These are phyloP conservation scores for Lepiota venenata DNA, from an alignment of 768 basidiomycete species.

Conservation along the genomic window DNA sequence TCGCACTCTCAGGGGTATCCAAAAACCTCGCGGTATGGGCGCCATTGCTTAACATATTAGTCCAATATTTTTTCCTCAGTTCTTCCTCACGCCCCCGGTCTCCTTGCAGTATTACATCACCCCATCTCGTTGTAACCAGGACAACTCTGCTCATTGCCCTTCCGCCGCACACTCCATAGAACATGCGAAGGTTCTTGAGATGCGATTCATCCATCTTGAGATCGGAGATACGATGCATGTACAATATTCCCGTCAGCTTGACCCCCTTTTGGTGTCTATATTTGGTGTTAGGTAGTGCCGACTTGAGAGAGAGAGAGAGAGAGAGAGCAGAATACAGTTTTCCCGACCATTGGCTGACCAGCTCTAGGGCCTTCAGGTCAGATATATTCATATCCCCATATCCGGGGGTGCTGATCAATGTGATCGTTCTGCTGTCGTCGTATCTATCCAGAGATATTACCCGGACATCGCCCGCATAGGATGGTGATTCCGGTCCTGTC, in stretches of 20 bases:
- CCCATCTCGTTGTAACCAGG: slow-evolving; percentile 39
- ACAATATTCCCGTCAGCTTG: slow-evolving; percentile 26
- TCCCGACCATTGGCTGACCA: slow-evolving; percentile 22
- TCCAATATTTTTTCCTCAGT: slow-evolving; percentile 19
- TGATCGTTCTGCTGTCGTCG: too few species aligned
- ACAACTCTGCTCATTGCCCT: slow-evolving; percentile 23
- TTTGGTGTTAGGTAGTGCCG: background rate
- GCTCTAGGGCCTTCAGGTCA: slow-evolving; percentile 22
- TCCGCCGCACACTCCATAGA: slow-evolving; percentile 31
- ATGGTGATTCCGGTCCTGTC: too few species aligned
- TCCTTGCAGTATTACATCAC: slow-evolving; percentile 2
- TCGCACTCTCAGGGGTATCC: slow-evolving; percentile 9
- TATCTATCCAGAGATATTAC: too few species aligned
- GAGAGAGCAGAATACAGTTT: slow-evolving; percentile 18
- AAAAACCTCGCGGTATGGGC: slow-evolving; percentile 13
- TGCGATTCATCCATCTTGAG: slow-evolving; percentile 25
- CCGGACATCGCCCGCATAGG: too few species aligned
- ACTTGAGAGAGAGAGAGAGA: background rate
- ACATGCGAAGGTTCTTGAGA: slow-evolving; percentile 25
- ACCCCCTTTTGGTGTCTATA: slow-evolving; percentile 5
- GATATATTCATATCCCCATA: slow-evolving; percentile 21
- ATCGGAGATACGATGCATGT: slow-evolving; percentile 31
- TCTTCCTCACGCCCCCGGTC: slow-evolving; percentile 19
- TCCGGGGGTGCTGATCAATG: background rate
- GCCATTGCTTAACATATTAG: slow-evolving; percentile 8